Conservation (phyloP, 768 basidiomycete genomes). For the Floccularia luteovirens region DNA sequence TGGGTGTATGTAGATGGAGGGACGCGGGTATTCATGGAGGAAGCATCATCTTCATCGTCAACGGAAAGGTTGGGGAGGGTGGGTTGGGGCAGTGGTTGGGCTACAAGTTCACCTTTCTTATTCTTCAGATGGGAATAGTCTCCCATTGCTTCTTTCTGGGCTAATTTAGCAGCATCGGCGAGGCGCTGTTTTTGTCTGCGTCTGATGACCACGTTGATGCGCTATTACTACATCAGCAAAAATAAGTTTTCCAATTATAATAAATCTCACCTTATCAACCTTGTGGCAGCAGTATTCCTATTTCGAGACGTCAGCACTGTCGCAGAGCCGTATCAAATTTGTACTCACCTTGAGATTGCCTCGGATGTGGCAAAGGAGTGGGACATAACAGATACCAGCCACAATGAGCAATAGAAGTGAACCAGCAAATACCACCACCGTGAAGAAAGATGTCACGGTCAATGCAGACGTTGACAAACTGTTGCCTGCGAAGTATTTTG, state of each 20-base stretch:
- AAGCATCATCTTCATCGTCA: constrained; percentile 66
- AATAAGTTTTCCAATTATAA: background rate
- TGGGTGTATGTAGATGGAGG: constrained; percentile 46
- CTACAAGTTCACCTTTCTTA: constrained; percentile 81
- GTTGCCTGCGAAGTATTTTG: constrained; percentile 77
- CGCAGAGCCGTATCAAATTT: background rate
- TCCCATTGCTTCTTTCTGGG: constrained; percentile 86
- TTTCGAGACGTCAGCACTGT: constrained; percentile 5
- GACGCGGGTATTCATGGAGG: constrained; percentile 48
- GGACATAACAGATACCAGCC: constrained; percentile 86
- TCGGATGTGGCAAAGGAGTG: constrained; percentile 91
- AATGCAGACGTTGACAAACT: constrained; percentile 74
- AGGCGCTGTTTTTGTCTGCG: constrained; percentile 83
- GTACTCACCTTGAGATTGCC: constrained; percentile 85
- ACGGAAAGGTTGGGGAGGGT: constrained; percentile 91
- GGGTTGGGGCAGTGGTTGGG: constrained; percentile 83
- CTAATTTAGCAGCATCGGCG: constrained; percentile 70
- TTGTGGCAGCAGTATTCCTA: constrained; percentile 98
- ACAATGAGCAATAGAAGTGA: constrained; percentile 75
- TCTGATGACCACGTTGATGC: constrained; percentile 90
- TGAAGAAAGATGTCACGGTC: constrained; percentile 86
- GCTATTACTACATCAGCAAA: constrained; percentile 32
- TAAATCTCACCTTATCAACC: constrained; percentile 77
- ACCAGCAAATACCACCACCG: constrained; percentile 80
- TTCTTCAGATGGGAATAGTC: constrained; percentile 90